Evolutionary conservation across 225 moss, liverwort and hornwort genomes (phyloP).

Genomic region (Antitrichia curtipendula): DNA sequence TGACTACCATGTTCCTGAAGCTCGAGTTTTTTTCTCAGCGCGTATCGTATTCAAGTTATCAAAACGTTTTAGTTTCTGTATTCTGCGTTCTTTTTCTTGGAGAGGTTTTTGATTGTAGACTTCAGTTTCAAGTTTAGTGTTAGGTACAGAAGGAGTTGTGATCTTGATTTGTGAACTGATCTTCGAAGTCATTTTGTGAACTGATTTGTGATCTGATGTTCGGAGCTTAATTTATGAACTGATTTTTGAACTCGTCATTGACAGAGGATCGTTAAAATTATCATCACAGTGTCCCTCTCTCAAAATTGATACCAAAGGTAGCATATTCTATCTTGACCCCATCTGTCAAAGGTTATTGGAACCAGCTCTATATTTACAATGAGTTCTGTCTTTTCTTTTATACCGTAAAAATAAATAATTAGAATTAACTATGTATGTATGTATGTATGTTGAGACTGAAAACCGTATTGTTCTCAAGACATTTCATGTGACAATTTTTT

Average conservation of each 20-base stretch:
- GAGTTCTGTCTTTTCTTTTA: neutral
- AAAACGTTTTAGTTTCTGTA: too few species aligned
- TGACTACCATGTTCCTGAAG: too few species aligned
- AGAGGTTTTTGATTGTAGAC: neutral
- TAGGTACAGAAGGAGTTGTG: too few species aligned
- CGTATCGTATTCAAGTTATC: too few species aligned
- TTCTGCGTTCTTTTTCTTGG: too few species aligned
- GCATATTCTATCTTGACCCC: neutral
- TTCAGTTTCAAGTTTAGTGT: neutral
- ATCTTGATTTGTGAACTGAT: neutral
- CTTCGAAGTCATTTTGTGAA: neutral
- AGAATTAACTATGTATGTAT: neutral
- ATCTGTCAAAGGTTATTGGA: too few species aligned
- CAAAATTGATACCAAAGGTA: neutral
- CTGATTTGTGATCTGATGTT: neutral
- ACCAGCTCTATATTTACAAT: neutral
- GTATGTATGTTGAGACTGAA: too few species aligned
- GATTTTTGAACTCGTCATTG: neutral
- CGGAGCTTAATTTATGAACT: neutral
- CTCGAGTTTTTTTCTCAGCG: neutral
- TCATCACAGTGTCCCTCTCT: neutral
- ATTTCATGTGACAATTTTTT: neutral
- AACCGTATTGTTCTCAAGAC: neutral
- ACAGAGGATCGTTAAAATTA: neutral
- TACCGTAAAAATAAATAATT: too few species aligned